Base-by-base conservation (phyloP, 345 rosid genomes). In the Reutealis trisperma region DNA sequence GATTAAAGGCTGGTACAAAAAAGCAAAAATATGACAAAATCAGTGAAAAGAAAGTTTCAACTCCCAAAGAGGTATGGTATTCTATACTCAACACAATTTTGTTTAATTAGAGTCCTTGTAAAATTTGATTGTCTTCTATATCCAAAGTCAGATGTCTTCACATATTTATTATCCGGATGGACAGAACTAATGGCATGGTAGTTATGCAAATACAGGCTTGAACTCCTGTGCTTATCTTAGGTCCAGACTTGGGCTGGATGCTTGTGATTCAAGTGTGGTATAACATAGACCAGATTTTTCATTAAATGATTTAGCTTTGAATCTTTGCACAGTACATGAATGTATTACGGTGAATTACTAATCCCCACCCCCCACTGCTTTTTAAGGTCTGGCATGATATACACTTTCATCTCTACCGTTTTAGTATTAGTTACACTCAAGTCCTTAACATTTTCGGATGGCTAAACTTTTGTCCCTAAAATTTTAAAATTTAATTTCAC, bases 21-120 rank as follows among this genome's bases (percentile, higher is more conserved):
- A 96, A 96, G 89, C 99, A 94, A 85, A 96, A 94, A 83, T 96
- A 96, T 83, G 98, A 94, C 82, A 96, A 90, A 80, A 96, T 96
- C 78, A 91, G 98, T 71, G 98, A 93, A 82, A 96, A 92, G 89
- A 92, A 96, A 92, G 92, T 89, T 89, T 89, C 90, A 74, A 96
- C 97, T 79, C 86, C 97, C 68, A 85, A 90, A 69, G 99, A 93
- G 97, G 98, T 94, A 89, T 52, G 68, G 55, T 72, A 41, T 22
- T 18, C 52, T 57, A 9, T 16, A 15, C 13, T 47, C n/a, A 21
- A 42, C 51, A 61, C 34, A 21, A 69, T 69, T 5, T 55, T 47
- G 47, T 30, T 54, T 7, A 44, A 51, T 4, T 24, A 47, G 59
- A 32, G 41, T 30, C 52, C 47, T 63, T 14, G 19, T 10, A 55